phyloP scores from a whole-genome alignment of 306 rosid species.

The Cucumis melo region DNA sequence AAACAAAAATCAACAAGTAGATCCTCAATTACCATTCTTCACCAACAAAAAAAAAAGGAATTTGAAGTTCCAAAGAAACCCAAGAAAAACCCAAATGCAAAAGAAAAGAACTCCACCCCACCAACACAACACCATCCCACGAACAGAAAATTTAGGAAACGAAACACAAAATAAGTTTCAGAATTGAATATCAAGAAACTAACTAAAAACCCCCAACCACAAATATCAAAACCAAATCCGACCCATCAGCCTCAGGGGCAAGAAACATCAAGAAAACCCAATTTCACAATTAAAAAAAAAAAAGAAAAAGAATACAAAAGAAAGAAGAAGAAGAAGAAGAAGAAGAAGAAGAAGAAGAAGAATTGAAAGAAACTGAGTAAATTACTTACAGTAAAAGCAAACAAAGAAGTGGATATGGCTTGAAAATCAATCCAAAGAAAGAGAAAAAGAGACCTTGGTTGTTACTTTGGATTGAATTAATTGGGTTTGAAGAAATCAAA shows the following conservation, averaged over 20 bases:
- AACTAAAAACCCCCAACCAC: not conserved
- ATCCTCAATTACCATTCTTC: not conserved
- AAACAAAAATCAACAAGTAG: not conserved
- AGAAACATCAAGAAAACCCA: not conserved
- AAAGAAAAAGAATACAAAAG: not conserved
- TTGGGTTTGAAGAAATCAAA: not conserved
- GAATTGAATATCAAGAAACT: not conserved
- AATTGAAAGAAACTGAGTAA: conserved; percentile 7
- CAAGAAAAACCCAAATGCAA: not conserved
- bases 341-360: not conserved
- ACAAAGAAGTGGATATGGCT: conserved; percentile 32
- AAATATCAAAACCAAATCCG: not conserved
- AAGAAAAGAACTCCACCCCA: not conserved
- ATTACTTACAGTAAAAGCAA: conserved; percentile 61
- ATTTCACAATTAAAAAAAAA: not conserved
- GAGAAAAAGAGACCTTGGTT: conserved; percentile 6
- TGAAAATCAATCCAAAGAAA: conserved; percentile 20
- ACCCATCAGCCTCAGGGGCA: not conserved
- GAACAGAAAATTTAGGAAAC: not conserved
- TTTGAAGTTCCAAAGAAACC: not conserved
- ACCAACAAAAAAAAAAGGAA: not conserved
- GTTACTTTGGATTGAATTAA: not conserved
- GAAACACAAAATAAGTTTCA: not conserved
- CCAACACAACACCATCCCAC: not conserved
- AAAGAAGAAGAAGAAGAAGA: not conserved